Base-by-base conservation (phyloP, 805 yeast genomes). In the Candida oleophila region DNA sequence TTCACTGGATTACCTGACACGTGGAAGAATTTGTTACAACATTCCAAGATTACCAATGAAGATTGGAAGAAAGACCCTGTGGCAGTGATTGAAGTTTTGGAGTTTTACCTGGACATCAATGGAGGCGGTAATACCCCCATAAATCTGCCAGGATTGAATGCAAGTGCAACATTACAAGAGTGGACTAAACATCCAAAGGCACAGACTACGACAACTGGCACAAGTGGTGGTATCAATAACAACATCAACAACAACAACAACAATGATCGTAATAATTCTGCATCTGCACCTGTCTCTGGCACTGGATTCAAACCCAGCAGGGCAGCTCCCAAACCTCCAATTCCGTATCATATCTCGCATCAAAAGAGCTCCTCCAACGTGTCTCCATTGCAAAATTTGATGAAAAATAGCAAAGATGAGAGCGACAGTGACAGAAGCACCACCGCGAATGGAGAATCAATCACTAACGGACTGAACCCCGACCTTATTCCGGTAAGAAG, bases 41-140 rank as follows among this genome's bases (percentile, higher is more conserved):
- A 80, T 51, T 78, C 83, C 18, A 78, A 78, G 54, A 80, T 80
- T 54, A 80, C 84, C 4, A 76, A 76, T 50, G 85, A 80, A 51
- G 86, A 81, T 60, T 75, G 82, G 73, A 79, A 78, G 36, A 79
- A 77, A 49, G 84, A 81, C 51, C 86, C 86, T 0, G 80, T 78
- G 16, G 86, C 85, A 0, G 85, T 80, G 21, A 78, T 80, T 46
- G 83, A 79, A 55, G 85, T 79, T 2, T 69, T 80, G 54, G 81
- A 80, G 53, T 80, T 81, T 45, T 79, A 80, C 54, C 66, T 74
- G 16, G 78, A 74, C 48, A 69, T 68, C 44, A 66, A 73, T 58
- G 76, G 76, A 41, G 74, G 76, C 5, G 68, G 61, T 33, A 54
- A 69, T 12, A 68, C 66, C 21, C 68, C 65, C 41, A 57, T 56